Percentiles rank a stretch among this genome's conserved stretches.
Conservation (phyloP, 768 basidiomycete genomes). For the Suillus paluster region DNA sequence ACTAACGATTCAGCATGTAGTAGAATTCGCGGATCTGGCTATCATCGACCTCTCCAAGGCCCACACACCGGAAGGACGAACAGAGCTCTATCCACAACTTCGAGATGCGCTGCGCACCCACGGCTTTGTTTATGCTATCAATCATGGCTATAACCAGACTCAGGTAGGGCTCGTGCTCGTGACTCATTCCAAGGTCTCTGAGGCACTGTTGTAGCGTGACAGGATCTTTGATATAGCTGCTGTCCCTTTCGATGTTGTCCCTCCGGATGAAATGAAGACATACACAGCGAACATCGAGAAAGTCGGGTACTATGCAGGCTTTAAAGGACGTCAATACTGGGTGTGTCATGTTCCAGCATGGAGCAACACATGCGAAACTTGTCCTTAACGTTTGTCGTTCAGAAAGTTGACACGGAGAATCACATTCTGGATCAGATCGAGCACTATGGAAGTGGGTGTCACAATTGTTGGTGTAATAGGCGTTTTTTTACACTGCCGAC, state of each 20-base stretch:
- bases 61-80: background rate
- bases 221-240: slow-evolving; percentile 54
- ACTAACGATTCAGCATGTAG: background rate
- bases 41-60: slow-evolving; percentile 6
- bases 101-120: slow-evolving; percentile 10
- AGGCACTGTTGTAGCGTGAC: slow-evolving; percentile 34
- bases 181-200: background rate
- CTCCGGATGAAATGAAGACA: slow-evolving; percentile 44
- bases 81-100: background rate
- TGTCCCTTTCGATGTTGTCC: slow-evolving; percentile 44
- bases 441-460: slow-evolving; percentile 43
- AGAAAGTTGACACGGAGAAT: slow-evolving; percentile 41
- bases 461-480: background rate
- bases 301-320: slow-evolving; percentile 48
- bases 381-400: slow-evolving; percentile 1
- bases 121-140: slow-evolving; percentile 53
- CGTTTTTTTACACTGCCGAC: background rate
- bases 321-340: slow-evolving; percentile 53
- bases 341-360: slow-evolving; percentile 27
- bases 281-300: slow-evolving; percentile 43
- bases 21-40: slow-evolving; percentile 8
- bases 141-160: slow-evolving; percentile 49
- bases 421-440: slow-evolving; percentile 49
- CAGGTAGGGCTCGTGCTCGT: slow-evolving; percentile 34
- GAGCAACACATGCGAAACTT: slow-evolving; percentile 11